Conservation (phyloP, 495 filamentous ascomycete genomes). For the Hypoxylon perforatum region DNA sequence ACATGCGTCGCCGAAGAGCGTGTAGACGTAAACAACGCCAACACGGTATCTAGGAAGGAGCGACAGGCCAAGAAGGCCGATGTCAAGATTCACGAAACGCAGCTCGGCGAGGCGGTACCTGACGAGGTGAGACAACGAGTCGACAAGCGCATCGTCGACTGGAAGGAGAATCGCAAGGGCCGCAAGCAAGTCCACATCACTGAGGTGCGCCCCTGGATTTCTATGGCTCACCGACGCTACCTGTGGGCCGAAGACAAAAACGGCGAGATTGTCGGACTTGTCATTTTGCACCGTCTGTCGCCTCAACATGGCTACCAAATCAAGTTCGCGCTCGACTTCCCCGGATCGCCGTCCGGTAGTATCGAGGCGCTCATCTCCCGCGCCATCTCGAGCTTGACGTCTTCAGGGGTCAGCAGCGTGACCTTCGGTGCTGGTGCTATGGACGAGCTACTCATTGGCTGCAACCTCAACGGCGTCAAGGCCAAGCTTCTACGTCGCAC, state of each 20-base stretch:
- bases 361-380: slow-evolving; percentile 83
- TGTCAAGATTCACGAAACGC: slow-evolving; percentile 75
- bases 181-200: slow-evolving; percentile 83
- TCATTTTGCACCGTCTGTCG: slow-evolving; percentile 77
- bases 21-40: slow-evolving; percentile 74
- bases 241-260: slow-evolving; percentile 76
- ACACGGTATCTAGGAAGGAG: slow-evolving; percentile 68
- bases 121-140: slow-evolving; percentile 72
- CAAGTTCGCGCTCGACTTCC: slow-evolving; percentile 90
- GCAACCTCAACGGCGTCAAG: slow-evolving; percentile 77
- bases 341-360: slow-evolving; percentile 76
- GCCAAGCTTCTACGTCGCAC: slow-evolving; percentile 79
- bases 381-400: slow-evolving; percentile 75
- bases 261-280: slow-evolving; percentile 75
- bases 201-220: slow-evolving; percentile 83
- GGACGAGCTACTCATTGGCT: slow-evolving; percentile 72
- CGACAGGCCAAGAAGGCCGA: slow-evolving; percentile 82
- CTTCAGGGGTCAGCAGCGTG: slow-evolving; percentile 69
- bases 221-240: slow-evolving; percentile 81
- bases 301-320: slow-evolving; percentile 85
- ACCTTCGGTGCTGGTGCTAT: slow-evolving; percentile 85
- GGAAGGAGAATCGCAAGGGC: slow-evolving; percentile 81
- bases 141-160: slow-evolving; percentile 78
- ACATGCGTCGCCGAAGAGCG: slow-evolving; percentile 88
- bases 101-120: slow-evolving; percentile 67